These are phyloP conservation scores for Stachybotrys echinatus DNA, from an alignment of 2,329 filamentous ascomycete species.

Conservation along the genomic window DNA sequence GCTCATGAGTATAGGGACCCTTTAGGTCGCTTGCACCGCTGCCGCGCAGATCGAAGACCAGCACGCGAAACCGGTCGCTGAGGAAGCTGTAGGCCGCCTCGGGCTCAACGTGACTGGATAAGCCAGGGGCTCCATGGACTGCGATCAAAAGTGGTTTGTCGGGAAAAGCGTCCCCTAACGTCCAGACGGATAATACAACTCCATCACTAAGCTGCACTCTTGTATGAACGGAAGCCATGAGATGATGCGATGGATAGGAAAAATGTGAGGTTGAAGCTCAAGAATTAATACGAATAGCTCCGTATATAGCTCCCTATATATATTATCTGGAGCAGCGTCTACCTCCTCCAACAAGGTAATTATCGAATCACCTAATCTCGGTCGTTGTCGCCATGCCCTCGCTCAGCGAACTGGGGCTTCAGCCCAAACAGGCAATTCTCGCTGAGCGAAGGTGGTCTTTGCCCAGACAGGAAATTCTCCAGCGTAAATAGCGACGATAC, in stretches of 20 bases:
- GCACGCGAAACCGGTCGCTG: conserved; percentile 9
- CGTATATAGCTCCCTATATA: no score
- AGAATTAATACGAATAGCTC: no score
- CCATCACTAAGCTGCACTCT: conserved; percentile 14
- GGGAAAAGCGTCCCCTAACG: conserved; percentile 9
- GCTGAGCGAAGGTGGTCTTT: not conserved
- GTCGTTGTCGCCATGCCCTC: not conserved
- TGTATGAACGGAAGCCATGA: not conserved
- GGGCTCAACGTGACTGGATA: conserved; percentile 14
- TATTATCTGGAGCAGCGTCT: not conserved
- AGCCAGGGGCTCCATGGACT: conserved; percentile 15
- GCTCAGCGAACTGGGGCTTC: conserved; percentile 1
- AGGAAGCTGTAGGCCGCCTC: conserved; percentile 13
- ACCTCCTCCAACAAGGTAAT: not conserved
- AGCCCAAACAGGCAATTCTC: conserved; percentile 1
- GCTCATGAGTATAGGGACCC: conserved; percentile 14
- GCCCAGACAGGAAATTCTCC: not conserved
- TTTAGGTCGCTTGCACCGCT: conserved; percentile 16
- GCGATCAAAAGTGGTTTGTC: conserved; percentile 14
- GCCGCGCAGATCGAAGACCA: conserved; percentile 17
- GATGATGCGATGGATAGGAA: not conserved
- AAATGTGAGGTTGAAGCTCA: not conserved
- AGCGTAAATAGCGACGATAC: not conserved
- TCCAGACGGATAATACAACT: conserved; percentile 9
- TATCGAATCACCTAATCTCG: not conserved